Percentiles rank a stretch among this genome's conserved stretches.
Evolutionary conservation across 177 flowering plant genomes (phyloP).

Genomic region (Vitis hybrid): DNA sequence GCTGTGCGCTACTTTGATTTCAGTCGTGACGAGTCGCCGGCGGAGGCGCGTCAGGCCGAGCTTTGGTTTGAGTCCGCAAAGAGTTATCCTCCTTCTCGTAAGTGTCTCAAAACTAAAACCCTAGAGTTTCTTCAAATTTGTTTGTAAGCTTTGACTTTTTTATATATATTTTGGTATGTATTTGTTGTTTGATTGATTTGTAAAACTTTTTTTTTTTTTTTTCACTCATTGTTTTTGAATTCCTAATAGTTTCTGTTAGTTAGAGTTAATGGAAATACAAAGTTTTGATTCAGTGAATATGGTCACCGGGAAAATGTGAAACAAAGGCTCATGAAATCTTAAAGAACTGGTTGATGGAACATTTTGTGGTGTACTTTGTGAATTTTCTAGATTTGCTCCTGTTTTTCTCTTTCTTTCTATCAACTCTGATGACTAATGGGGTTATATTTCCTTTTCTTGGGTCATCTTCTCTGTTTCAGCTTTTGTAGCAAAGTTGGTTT

Average conservation of each 20-base stretch:
- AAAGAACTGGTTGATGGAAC: too few relatives aligned
- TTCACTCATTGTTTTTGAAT: background rate
- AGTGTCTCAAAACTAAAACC: conserved; percentile 17
- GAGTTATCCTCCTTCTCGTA: conserved; percentile 90
- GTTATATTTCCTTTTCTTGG: background rate
- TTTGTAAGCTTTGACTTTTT: background rate
- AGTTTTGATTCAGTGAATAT: background rate
- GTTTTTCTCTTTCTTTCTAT: conserved; percentile 1
- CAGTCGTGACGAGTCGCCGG: conserved; percentile 42
- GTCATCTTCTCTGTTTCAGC: conserved; percentile 32
- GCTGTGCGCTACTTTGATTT: conserved; percentile 80
- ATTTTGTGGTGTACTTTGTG: background rate
- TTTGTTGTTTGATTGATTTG: background rate
- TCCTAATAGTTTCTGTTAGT: background rate
- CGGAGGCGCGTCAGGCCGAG: conserved; percentile 59
- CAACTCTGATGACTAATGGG: background rate
- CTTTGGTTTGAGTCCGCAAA: conserved; percentile 70
- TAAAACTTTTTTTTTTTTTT: background rate
- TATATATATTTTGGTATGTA: background rate
- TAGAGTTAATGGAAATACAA: background rate
- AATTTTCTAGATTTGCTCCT: background rate
- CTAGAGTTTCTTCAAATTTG: background rate
- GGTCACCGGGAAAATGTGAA: too few relatives aligned
- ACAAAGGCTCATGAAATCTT: too few relatives aligned
- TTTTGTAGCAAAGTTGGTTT: conserved; percentile 36